Conservation (phyloP, 1,284 basidiomycete species). For the Pholiota adiposa region DNA sequence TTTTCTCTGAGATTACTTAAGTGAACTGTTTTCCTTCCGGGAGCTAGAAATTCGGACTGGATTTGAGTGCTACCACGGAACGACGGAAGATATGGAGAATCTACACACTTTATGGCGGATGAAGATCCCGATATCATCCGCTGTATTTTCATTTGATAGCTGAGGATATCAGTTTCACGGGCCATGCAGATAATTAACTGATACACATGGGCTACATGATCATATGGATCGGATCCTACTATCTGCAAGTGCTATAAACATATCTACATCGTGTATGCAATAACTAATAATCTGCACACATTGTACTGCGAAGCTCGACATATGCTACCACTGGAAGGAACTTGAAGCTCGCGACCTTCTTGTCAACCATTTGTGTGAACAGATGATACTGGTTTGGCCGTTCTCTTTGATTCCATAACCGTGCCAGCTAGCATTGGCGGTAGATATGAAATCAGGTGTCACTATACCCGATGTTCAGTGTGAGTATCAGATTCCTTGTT, state of each 20-base stretch:
- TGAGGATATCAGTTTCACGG: not conserved
- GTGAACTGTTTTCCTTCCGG: no score
- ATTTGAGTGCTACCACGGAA: not conserved
- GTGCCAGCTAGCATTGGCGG: conserved; percentile 4
- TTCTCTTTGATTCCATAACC: not conserved
- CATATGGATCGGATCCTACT: not conserved
- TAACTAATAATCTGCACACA: not conserved
- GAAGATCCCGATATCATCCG: not conserved
- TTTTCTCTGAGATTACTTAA: no score
- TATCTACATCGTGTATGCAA: not conserved
- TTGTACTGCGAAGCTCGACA: not conserved
- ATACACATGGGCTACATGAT: not conserved
- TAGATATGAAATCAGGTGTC: conserved; percentile 9
- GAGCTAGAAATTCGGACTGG: not conserved
- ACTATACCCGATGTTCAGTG: not conserved
- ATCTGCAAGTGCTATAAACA: not conserved
- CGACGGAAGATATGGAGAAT: not conserved
- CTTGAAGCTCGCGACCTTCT: not conserved
- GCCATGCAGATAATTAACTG: not conserved
- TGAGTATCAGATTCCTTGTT: conserved; percentile 7
- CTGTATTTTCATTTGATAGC: not conserved
- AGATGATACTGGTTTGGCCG: not conserved
- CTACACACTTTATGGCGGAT: not conserved
- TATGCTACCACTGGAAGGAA: not conserved
- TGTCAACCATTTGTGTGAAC: not conserved